Evolutionary conservation across 345 rosid genomes (phyloP), one percentile per base, ranked within the genome.

Genomic region (Eutrema yunnanense): DNA sequence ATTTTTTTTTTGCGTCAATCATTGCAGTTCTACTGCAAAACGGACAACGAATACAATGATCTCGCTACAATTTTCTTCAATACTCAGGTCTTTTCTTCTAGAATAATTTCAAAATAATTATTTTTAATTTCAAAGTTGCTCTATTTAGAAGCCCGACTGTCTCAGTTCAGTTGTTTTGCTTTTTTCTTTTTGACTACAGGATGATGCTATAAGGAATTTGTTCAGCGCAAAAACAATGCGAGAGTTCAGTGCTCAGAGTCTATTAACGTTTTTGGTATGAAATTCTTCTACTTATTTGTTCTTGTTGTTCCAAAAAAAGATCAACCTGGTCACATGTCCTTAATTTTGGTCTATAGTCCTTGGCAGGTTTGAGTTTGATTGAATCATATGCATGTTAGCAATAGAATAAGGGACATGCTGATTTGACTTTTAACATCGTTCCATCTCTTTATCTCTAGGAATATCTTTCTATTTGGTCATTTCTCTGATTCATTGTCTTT

Each of bases 21-120:
- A 69, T 14, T 52, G 72, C 87, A 95, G 97, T 95, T 95, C 77
- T 95, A 84, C 78, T 95, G 99, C 84, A 81, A 93, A 72, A 85
- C 84, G 48, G 82, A 81, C 30, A 88, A 82, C 9, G 97, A 92
- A 69, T 95, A 95, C 83, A 95, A 92, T 73, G 99, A 92, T 80
- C 99, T 95, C 61, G 99, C 96, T 9, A 95, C 99, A 26, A 90
- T 92, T 74, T 95, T 95, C 89, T 95, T 95, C 83, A 95, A 95
- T 52, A 92, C 99, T 38, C 97, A 95, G 98, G 98, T 94, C 38
- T 65, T 52, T 6, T 42, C 16, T 54, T 57, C 66, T 27, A 7
- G 19, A 46, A 34, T 53, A 10, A 59, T 30, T 37, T 22, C 22
- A 9, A 26, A 46, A 0, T 6, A 0, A n/a, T 52, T 73, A 1